phyloP scores from a whole-genome alignment of 2,329 filamentous ascomycete species.

The Sclerotinia spermophila region DNA sequence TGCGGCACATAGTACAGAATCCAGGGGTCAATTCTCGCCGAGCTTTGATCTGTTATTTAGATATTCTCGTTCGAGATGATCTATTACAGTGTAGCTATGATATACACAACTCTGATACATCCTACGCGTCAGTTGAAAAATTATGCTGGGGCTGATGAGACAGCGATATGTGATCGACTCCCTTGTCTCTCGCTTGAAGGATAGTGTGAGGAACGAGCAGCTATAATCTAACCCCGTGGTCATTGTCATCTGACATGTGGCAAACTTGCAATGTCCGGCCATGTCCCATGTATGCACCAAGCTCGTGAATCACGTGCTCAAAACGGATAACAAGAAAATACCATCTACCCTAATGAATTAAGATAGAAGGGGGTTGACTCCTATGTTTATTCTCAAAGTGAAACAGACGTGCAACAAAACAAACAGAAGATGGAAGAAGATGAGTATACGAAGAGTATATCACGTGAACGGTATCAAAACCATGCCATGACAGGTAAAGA shows the following conservation, averaged over 20 bases:
- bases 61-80: neutral
- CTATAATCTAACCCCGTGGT: neutral
- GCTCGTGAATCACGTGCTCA: neutral
- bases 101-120: neutral
- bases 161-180: neutral
- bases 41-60: neutral
- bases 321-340: neutral
- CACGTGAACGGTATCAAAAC: neutral
- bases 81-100: neutral
- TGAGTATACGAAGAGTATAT: neutral
- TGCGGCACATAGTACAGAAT: neutral
- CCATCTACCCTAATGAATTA: accelerated
- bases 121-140: neutral
- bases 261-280: neutral
- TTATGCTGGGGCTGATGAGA: neutral
- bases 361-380: neutral
- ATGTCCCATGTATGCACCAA: neutral
- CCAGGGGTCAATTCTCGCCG: neutral
- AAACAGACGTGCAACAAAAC: neutral
- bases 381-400: neutral
- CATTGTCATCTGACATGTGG: neutral
- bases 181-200: neutral
- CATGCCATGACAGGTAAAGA: neutral
- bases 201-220: neutral
- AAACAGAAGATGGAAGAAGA: neutral